Evolutionary conservation across 192 early-diverging fungal species (phyloP).

Genomic region (Linnemannia hyalina): DNA sequence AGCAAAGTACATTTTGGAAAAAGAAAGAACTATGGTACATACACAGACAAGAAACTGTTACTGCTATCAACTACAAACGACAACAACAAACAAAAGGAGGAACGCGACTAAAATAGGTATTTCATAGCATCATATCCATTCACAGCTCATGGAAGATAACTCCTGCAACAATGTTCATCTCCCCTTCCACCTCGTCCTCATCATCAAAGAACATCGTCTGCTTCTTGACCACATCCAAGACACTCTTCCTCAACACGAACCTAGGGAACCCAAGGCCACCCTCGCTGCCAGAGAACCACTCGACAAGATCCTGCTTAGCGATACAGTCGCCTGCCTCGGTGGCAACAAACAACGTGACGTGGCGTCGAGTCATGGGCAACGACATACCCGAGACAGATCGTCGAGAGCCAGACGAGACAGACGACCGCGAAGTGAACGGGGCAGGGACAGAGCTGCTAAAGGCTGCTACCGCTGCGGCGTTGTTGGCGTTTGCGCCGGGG

Average conservation of each 20-base stretch:
- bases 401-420: slow-evolving; percentile 31
- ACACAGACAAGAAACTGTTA: too few relatives aligned
- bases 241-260: slow-evolving; percentile 37
- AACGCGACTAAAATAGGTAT: neutral
- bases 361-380: slow-evolving; percentile 36
- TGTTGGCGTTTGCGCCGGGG: neutral
- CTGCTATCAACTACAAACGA: too few relatives aligned
- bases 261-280: slow-evolving; percentile 52
- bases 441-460: slow-evolving; percentile 28
- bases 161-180: slow-evolving; percentile 43
- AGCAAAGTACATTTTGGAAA: neutral
- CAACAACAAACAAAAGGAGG: neutral
- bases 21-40: too few relatives aligned
- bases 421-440: slow-evolving; percentile 20
- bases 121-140: neutral
- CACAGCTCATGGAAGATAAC: slow-evolving; percentile 49
- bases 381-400: slow-evolving; percentile 38
- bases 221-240: slow-evolving; percentile 40
- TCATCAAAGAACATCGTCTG: slow-evolving; percentile 15
- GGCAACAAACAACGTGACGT: slow-evolving; percentile 48
- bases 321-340: slow-evolving; percentile 44
- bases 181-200: slow-evolving; percentile 20
- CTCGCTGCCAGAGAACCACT: slow-evolving; percentile 55
- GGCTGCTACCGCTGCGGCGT: neutral
- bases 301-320: slow-evolving; percentile 45